phyloP scores from a whole-genome alignment of 257 asterid species.

The Ajuga chamaepitys region DNA sequence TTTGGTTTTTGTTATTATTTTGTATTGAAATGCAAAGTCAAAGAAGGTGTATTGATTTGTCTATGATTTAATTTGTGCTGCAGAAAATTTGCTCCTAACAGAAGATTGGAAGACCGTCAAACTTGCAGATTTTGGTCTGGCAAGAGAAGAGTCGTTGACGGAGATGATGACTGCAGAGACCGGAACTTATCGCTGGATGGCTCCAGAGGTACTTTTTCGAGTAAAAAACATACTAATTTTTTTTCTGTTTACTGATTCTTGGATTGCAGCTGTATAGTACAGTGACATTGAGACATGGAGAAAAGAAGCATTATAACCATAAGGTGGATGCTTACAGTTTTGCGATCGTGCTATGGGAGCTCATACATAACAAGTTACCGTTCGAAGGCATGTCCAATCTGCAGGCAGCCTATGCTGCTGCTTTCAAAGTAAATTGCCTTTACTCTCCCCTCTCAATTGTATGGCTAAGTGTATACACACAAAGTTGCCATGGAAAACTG shows the following conservation, averaged over 20 bases:
- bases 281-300: constrained; percentile 91
- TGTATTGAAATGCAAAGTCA: background rate
- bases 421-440: constrained; percentile 61
- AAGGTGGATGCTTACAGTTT: constrained; percentile 97
- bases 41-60: background rate
- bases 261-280: constrained; percentile 84
- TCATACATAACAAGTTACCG: constrained; percentile 71
- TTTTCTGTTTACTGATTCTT: background rate
- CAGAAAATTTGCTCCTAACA: constrained; percentile 90
- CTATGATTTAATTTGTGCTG: constrained; percentile 8
- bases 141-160: constrained; percentile 95
- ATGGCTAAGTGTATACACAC: too few species aligned
- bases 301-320: constrained; percentile 94
- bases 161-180: constrained; percentile 99
- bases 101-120: constrained; percentile 73
- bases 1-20: background rate
- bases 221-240: background rate
- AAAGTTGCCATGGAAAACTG: too few species aligned
- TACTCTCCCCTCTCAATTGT: background rate
- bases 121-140: constrained; percentile 95
- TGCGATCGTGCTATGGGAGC: constrained; percentile 98
- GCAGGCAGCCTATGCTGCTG: constrained; percentile 99
- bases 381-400: constrained; percentile 95
- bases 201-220: constrained; percentile 63
- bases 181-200: constrained; percentile 99